Evolutionary conservation across 139 green algal genomes (phyloP).

Genomic region (Volvox africanus): DNA sequence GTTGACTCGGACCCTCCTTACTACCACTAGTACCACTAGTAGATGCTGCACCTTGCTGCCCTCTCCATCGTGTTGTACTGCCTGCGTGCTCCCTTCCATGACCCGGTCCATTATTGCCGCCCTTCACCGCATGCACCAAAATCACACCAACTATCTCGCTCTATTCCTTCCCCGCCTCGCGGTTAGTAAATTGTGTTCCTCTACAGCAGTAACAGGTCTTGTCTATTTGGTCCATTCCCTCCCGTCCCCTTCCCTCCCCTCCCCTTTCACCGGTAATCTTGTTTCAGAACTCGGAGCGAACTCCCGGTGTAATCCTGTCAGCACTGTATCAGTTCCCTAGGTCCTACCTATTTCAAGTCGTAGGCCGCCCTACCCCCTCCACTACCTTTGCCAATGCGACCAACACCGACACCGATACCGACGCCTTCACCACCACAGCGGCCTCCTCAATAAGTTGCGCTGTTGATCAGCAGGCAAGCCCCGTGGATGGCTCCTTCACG

Average conservation of each 20-base stretch:
- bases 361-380: conserved; percentile 2
- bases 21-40: too few species aligned
- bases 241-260: not conserved
- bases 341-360: conserved; percentile 71
- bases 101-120: too few species aligned
- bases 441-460: too few species aligned
- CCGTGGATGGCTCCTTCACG: too few species aligned
- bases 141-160: not conserved
- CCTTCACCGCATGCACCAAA: not conserved
- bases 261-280: not conserved
- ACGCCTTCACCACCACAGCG: not conserved
- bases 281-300: conserved; percentile 69
- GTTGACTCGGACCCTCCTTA: too few species aligned
- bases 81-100: too few species aligned
- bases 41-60: too few species aligned
- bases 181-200: too few species aligned
- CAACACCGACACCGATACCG: not conserved
- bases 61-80: too few species aligned
- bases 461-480: too few species aligned
- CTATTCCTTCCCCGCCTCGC: not conserved
- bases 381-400: not conserved
- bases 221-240: too few species aligned
- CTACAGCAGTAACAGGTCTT: too few species aligned
- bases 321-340: conserved; percentile 69
- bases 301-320: conserved; percentile 62